Conservation (phyloP, 208 protist species). For the Tritrichomonas foetus region DNA sequence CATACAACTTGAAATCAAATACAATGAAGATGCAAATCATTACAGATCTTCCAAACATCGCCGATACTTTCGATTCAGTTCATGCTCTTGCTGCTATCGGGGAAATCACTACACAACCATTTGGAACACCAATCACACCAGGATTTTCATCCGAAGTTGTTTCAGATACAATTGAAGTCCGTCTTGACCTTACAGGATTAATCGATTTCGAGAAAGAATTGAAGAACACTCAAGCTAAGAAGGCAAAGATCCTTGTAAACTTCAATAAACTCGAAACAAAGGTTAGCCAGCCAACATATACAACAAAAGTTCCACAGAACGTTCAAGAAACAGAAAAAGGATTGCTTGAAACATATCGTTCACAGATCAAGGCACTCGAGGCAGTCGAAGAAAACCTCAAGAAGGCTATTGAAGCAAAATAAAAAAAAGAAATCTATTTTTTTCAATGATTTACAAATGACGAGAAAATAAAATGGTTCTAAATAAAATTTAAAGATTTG, state of each 20-base stretch:
- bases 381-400: neutral
- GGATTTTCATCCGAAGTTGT: neutral
- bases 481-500: too few relatives aligned
- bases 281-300: neutral
- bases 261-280: neutral
- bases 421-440: neutral
- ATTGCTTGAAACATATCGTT: neutral
- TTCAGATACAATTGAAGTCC: neutral
- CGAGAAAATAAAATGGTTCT: too few relatives aligned
- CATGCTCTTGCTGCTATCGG: neutral
- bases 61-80: neutral
- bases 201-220: slow-evolving; percentile 18
- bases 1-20: slow-evolving; percentile 9
- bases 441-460: too few relatives aligned
- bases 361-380: neutral
- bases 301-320: neutral
- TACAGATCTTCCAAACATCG: neutral
- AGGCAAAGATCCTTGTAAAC: neutral
- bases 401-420: neutral
- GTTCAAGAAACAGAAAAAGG: neutral
- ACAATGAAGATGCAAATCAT: neutral
- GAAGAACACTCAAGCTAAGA: neutral
- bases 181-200: neutral
- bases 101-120: neutral
- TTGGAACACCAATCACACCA: neutral